Conservation (phyloP, 2,329 filamentous ascomycete genomes). For the Stagonosporopsis cucurbitacearum region DNA sequence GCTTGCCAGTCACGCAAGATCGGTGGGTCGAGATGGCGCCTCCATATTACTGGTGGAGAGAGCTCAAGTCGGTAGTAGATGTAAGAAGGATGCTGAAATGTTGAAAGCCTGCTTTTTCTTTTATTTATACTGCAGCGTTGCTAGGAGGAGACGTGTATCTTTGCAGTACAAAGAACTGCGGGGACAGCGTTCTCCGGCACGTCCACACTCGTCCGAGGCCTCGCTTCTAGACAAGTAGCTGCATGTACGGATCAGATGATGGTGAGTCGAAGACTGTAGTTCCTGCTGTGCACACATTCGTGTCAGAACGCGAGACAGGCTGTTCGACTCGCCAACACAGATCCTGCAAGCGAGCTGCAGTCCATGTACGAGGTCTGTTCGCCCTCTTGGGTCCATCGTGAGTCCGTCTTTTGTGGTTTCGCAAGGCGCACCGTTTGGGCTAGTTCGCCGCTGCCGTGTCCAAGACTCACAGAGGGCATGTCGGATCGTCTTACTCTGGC, state of each 20-base stretch:
- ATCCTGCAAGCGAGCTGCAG: constrained; percentile 10
- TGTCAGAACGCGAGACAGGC: constrained; percentile 10
- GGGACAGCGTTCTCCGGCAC: too few species aligned
- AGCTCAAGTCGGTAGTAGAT: background rate
- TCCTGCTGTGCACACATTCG: constrained; percentile 8
- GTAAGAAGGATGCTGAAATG: background rate
- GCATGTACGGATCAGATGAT: background rate
- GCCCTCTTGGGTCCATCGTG: constrained; percentile 9
- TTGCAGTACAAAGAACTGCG: background rate
- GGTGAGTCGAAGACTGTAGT: background rate
- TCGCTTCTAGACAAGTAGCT: background rate
- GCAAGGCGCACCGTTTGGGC: background rate
- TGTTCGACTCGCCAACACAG: background rate
- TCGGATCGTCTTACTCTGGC: constrained; percentile 6
- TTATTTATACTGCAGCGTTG: background rate
- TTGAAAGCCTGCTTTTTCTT: too few species aligned
- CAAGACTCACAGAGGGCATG: background rate
- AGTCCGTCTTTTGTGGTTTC: constrained; percentile 1
- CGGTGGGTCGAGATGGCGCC: too few species aligned
- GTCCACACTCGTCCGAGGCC: background rate
- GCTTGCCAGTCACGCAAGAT: too few species aligned
- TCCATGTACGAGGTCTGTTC: constrained; percentile 5
- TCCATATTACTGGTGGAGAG: too few species aligned
- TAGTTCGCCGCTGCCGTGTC: constrained; percentile 8
- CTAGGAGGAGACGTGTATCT: background rate